phyloP scores from a whole-genome alignment of 1,284 basidiomycete species.

The Tilletiopsis washingtonensis region DNA sequence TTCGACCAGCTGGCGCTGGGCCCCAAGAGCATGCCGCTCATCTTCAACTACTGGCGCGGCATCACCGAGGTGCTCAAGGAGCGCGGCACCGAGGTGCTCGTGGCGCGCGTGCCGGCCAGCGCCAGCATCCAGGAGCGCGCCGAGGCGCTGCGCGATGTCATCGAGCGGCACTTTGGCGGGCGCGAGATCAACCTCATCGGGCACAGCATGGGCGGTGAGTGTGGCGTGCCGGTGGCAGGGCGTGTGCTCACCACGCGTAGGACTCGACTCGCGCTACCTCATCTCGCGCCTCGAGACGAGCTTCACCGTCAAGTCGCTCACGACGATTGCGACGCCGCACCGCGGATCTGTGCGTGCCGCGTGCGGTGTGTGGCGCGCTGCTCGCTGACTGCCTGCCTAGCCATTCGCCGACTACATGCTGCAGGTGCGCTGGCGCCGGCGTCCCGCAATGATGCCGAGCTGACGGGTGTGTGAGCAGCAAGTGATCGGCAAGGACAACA shows the following conservation, averaged over 20 bases:
- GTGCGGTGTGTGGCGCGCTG: too few species aligned
- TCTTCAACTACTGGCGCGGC: constrained; percentile 84
- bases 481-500: constrained; percentile 10
- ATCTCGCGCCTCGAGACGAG: constrained; percentile 49
- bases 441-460: too few species aligned
- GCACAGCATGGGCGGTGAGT: constrained; percentile 95
- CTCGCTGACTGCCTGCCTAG: too few species aligned
- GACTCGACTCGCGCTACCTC: constrained; percentile 83
- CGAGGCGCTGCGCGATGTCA: constrained; percentile 65
- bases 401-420: constrained; percentile 89
- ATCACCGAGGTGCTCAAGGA: constrained; percentile 81
- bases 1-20: constrained; percentile 40
- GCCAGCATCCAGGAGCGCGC: constrained; percentile 64
- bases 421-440: too few species aligned
- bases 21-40: constrained; percentile 31
- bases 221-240: too few species aligned
- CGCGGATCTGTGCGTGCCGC: too few species aligned
- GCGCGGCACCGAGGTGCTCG: constrained; percentile 80
- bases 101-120: constrained; percentile 76
- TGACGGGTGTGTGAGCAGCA: too few species aligned
- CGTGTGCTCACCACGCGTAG: too few species aligned
- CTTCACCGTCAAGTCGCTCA: constrained; percentile 66
- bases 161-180: constrained; percentile 64
- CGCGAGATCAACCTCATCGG: constrained; percentile 79
- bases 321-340: constrained; percentile 86